These are phyloP conservation scores for Corynascus novoguineensis DNA, from an alignment of 495 filamentous ascomycete genomes.

Conservation along the genomic window DNA sequence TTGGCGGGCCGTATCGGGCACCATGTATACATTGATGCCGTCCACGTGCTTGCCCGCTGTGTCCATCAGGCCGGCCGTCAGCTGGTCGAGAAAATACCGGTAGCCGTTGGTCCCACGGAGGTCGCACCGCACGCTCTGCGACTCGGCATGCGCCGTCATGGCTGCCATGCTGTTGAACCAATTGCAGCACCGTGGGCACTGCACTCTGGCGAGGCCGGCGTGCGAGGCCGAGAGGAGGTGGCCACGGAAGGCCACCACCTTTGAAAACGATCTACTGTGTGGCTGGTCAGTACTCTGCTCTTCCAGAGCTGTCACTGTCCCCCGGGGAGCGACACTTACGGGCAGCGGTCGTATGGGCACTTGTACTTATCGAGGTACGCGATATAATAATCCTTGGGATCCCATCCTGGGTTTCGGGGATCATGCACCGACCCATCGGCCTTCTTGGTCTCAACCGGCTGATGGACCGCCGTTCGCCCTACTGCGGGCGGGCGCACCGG, in stretches of 20 bases:
- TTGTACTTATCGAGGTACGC: slow-evolving; percentile 29
- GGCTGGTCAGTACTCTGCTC: not conserved
- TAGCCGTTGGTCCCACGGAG: slow-evolving; percentile 18
- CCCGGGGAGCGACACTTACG: slow-evolving; percentile 21
- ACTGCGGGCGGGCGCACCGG: slow-evolving; percentile 6
- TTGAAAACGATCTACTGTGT: slow-evolving; percentile 30
- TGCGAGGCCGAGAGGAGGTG: slow-evolving; percentile 36
- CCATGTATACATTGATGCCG: slow-evolving; percentile 23
- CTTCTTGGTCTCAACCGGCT: not conserved
- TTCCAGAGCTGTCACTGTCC: not conserved
- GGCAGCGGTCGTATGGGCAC: slow-evolving; percentile 38
- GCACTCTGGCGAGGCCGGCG: slow-evolving; percentile 12
- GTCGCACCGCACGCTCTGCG: slow-evolving; percentile 23
- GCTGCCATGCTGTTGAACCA: slow-evolving; percentile 27
- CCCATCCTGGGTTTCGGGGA: slow-evolving; percentile 30
- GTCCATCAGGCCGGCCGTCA: slow-evolving; percentile 27
- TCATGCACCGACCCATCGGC: slow-evolving; percentile 17
- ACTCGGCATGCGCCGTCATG: slow-evolving; percentile 34
- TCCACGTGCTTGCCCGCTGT: slow-evolving; percentile 22
- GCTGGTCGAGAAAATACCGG: slow-evolving; percentile 19
- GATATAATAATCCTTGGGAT: slow-evolving; percentile 25
- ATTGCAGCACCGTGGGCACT: slow-evolving; percentile 30
- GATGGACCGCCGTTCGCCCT: slow-evolving; percentile 3
- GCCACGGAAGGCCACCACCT: slow-evolving; percentile 12
- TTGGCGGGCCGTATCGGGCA: slow-evolving; percentile 15